Evolutionary conservation across 805 yeast species (phyloP).

Genomic region (Ogataea nakhonphanomensis): DNA sequence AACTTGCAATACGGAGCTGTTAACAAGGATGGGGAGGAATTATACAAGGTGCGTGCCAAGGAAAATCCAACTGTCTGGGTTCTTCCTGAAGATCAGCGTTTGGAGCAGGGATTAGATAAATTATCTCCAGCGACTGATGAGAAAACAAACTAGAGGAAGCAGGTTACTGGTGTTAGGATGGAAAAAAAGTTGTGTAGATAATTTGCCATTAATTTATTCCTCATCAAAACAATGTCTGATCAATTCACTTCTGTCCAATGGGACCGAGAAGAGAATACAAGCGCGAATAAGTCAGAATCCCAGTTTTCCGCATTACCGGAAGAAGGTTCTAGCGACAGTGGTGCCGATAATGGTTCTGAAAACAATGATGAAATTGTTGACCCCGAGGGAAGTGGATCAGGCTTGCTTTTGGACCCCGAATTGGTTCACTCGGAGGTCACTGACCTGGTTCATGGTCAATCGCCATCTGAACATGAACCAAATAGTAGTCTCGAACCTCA

Average conservation of each 20-base stretch:
- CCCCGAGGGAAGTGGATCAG: constrained; percentile 10
- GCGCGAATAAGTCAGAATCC: not conserved
- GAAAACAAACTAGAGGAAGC: constrained; percentile 6
- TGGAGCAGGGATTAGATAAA: constrained; percentile 41
- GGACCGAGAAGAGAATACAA: constrained; percentile 43
- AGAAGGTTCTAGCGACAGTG: not conserved
- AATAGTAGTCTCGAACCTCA: not conserved
- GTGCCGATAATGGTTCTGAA: constrained; percentile 1
- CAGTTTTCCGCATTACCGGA: constrained; percentile 3
- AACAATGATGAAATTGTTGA: constrained; percentile 3
- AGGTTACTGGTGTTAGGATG: constrained; percentile 10
- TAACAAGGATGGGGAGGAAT: constrained; percentile 40
- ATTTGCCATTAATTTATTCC: constrained; percentile 13
- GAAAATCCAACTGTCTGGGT: constrained; percentile 66
- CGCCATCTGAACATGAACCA: not conserved
- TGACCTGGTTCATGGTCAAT: constrained; percentile 1
- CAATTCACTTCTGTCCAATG: constrained; percentile 57
- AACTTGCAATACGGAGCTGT: constrained; percentile 39
- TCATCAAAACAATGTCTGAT: constrained; percentile 32
- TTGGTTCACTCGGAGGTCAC: constrained; percentile 6
- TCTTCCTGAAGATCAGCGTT: constrained; percentile 50
- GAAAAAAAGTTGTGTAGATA: constrained; percentile 8
- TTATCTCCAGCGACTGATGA: constrained; percentile 14
- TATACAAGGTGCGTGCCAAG: constrained; percentile 54
- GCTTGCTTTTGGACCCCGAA: constrained; percentile 4